Evolutionary conservation across 202 grass and related monocot genomes (phyloP).

Genomic region (Schoenoplectus tabernaemontani): DNA sequence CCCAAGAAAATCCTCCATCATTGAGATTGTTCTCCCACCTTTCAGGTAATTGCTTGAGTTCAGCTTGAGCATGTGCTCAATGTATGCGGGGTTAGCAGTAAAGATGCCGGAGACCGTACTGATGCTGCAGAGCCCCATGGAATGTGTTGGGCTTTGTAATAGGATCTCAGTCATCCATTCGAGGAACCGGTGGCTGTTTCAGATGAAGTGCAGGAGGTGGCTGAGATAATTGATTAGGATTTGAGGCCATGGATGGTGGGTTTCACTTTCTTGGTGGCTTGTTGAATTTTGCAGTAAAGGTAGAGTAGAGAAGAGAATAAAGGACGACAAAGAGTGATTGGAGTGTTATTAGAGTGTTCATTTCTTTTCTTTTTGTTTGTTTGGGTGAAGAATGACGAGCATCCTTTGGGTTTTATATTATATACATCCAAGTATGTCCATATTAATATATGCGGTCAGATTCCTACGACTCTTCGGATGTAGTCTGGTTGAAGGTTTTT

Average conservation of each 20-base stretch:
- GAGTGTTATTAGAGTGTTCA: not conserved
- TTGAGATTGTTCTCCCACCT: not conserved
- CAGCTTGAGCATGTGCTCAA: slow-evolving; percentile 27
- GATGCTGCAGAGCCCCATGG: slow-evolving; percentile 6
- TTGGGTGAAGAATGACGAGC: not conserved
- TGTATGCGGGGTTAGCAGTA: slow-evolving; percentile 7
- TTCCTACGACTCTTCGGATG: not conserved
- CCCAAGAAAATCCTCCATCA: slow-evolving; percentile 38
- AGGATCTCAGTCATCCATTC: slow-evolving; percentile 29
- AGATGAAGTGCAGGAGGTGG: slow-evolving; percentile 28
- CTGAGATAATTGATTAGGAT: slow-evolving; percentile 33
- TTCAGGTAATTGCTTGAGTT: slow-evolving; percentile 31
- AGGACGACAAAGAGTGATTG: not conserved
- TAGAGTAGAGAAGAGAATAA: slow-evolving; percentile 4
- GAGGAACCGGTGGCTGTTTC: slow-evolving; percentile 33
- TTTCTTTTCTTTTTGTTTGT: not conserved
- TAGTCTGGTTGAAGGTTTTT: too few relatives aligned
- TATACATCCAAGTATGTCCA: not conserved
- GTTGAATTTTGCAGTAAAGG: not conserved
- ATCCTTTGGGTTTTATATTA: not conserved
- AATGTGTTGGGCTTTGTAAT: slow-evolving; percentile 21
- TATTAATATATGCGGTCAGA: not conserved
- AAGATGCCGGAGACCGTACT: not conserved
- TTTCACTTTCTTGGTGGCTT: not conserved
- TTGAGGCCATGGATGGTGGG: slow-evolving; percentile 23